Evolutionary conservation across 192 early-diverging fungal genomes (phyloP).

Genomic region (Thamnidium elegans): DNA sequence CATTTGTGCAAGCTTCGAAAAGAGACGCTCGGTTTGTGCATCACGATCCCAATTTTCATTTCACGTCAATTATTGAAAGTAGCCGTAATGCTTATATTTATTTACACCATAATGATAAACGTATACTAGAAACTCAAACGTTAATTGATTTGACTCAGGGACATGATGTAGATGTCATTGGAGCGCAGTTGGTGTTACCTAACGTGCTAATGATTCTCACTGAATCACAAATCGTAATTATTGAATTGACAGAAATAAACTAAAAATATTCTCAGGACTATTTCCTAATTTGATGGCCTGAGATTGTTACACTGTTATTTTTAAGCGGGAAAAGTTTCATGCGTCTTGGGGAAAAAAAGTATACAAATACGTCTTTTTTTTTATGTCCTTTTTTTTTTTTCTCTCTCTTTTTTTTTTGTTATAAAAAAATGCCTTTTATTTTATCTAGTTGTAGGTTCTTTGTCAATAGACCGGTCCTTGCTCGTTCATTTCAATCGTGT

Average conservation of each 20-base stretch:
- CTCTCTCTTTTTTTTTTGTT: background rate
- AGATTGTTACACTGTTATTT: background rate
- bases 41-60: slow-evolving; percentile 48
- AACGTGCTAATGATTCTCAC: slow-evolving; percentile 41
- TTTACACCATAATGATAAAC: slow-evolving; percentile 33
- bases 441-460: slow-evolving; percentile 4
- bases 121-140: slow-evolving; percentile 37
- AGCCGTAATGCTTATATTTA: slow-evolving; percentile 54
- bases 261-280: background rate
- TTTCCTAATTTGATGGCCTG: background rate
- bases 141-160: slow-evolving; percentile 47
- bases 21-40: slow-evolving; percentile 62
- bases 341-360: background rate
- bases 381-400: background rate
- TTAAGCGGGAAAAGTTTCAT: background rate
- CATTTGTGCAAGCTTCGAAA: slow-evolving; percentile 75
- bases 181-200: slow-evolving; percentile 43
- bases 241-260: background rate
- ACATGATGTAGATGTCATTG: slow-evolving; percentile 43
- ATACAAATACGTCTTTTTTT: background rate
- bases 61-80: slow-evolving; percentile 49
- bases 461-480: background rate
- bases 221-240: slow-evolving; percentile 22
- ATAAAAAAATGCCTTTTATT: background rate
- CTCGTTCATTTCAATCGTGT: slow-evolving; percentile 5